Evolutionary conservation across 352 stramenopile genomes (phyloP).

Genomic region (Plasmopara muralis): DNA sequence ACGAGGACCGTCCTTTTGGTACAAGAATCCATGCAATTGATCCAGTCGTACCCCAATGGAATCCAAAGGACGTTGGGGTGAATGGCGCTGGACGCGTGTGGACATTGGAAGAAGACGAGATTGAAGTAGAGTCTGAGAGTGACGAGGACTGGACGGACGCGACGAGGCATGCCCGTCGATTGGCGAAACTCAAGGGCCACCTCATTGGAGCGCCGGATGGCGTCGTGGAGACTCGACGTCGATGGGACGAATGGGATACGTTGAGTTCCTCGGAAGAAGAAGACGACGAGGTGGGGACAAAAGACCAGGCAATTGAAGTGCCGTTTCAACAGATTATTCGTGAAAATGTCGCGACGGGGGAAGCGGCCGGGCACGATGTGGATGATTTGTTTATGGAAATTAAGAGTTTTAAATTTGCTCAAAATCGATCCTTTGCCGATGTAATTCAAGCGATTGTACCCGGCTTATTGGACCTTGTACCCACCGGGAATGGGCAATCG

Average conservation of each 20-base stretch:
- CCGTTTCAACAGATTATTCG: slow-evolving; percentile 74
- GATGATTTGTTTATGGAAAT: slow-evolving; percentile 92
- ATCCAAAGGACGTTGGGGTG: slow-evolving; percentile 55
- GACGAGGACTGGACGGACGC: slow-evolving; percentile 26
- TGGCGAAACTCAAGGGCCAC: slow-evolving; percentile 66
- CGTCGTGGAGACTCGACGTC: slow-evolving; percentile 41
- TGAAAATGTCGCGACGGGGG: slow-evolving; percentile 74
- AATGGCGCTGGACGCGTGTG: slow-evolving; percentile 68
- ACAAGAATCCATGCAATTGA: slow-evolving; percentile 7
- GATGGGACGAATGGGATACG: slow-evolving; percentile 77
- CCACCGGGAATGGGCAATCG: slow-evolving; percentile 36
- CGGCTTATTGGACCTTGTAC: slow-evolving; percentile 59
- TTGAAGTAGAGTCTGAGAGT: slow-evolving; percentile 59
- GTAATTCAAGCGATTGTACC: slow-evolving; percentile 74
- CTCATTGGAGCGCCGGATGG: slow-evolving; percentile 64
- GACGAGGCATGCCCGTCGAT: slow-evolving; percentile 28
- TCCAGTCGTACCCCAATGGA: slow-evolving; percentile 36
- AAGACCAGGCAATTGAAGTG: slow-evolving; percentile 32
- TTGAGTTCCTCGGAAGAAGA: slow-evolving; percentile 72
- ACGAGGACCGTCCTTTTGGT: slow-evolving; percentile 30
- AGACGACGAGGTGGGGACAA: slow-evolving; percentile 49
- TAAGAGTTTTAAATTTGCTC: slow-evolving; percentile 92
- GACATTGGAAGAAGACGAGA: slow-evolving; percentile 80
- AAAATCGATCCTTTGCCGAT: slow-evolving; percentile 82
- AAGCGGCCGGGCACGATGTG: slow-evolving; percentile 66